Percentiles rank a stretch among this genome's conserved stretches.
These are phyloP conservation scores for Candida lessepsii DNA, from an alignment of 805 yeast genomes.

Conservation along the genomic window DNA sequence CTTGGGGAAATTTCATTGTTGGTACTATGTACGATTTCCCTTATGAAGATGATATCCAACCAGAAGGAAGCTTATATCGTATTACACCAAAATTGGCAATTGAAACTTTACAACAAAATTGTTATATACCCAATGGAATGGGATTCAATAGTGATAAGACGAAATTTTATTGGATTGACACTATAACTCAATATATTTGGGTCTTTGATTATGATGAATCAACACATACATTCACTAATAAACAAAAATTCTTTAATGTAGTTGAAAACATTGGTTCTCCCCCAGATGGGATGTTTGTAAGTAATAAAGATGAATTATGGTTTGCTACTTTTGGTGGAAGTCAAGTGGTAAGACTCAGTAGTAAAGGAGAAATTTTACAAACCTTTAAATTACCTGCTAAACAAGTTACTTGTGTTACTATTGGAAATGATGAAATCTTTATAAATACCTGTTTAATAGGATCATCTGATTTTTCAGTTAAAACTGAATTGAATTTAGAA, in stretches of 20 bases:
- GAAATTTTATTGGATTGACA: slow-evolving; percentile 42
- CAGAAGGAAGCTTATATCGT: slow-evolving; percentile 51
- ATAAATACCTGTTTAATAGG: slow-evolving; percentile 65
- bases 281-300: slow-evolving; percentile 79
- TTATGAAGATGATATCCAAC: slow-evolving; percentile 17
- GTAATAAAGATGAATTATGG: slow-evolving; percentile 54
- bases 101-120: slow-evolving; percentile 30
- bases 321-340: slow-evolving; percentile 66
- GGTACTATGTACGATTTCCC: slow-evolving; percentile 73
- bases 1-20: slow-evolving; percentile 72
- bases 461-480: slow-evolving; percentile 36
- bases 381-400: slow-evolving; percentile 57
- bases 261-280: slow-evolving; percentile 26
- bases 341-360: slow-evolving; percentile 53
- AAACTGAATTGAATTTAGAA: slow-evolving; percentile 17
- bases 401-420: slow-evolving; percentile 64
- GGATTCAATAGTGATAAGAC: slow-evolving; percentile 31
- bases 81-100: slow-evolving; percentile 31
- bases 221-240: slow-evolving; percentile 29
- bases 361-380: slow-evolving; percentile 50
- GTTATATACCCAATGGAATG: slow-evolving; percentile 68
- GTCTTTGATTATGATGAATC: slow-evolving; percentile 35
- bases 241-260: slow-evolving; percentile 22
- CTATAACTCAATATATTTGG: slow-evolving; percentile 34
- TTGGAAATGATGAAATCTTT: slow-evolving; percentile 64